phyloP scores from a whole-genome alignment of 106 monocot genomes.

The Phalaenopsis aphrodite region DNA sequence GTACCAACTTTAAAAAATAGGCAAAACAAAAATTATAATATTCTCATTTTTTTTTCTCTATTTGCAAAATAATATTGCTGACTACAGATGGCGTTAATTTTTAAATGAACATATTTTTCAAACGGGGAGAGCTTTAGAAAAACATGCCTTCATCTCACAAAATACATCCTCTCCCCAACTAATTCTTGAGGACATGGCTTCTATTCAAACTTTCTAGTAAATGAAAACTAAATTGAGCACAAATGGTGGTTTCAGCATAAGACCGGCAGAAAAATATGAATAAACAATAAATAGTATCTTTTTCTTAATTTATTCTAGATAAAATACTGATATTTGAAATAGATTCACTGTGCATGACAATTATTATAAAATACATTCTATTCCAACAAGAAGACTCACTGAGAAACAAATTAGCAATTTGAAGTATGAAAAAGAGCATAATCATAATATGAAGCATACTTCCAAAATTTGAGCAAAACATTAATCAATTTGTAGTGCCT shows the following conservation, averaged over 20 bases:
- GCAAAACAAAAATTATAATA: background rate
- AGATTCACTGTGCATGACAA: background rate
- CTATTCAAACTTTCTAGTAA: background rate
- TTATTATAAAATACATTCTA: background rate
- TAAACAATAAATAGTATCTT: too few species aligned
- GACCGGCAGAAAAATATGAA: too few species aligned
- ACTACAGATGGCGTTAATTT: background rate
- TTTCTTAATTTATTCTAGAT: background rate
- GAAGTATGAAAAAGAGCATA: background rate
- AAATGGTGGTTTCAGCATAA: too few species aligned
- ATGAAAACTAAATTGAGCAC: too few species aligned
- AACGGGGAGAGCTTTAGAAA: background rate
- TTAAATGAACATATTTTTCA: background rate
- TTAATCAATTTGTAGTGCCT: background rate
- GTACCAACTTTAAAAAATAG: background rate
- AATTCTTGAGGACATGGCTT: background rate
- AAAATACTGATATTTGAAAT: background rate
- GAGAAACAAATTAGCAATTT: background rate
- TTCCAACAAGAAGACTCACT: background rate
- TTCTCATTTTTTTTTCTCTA: background rate
- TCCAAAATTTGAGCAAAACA: background rate
- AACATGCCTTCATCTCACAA: background rate
- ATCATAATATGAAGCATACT: background rate
- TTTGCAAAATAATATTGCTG: background rate
- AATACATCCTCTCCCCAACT: background rate